phyloP scores from a whole-genome alignment of 1,284 basidiomycete genomes.

The Pholiota adiposa region DNA sequence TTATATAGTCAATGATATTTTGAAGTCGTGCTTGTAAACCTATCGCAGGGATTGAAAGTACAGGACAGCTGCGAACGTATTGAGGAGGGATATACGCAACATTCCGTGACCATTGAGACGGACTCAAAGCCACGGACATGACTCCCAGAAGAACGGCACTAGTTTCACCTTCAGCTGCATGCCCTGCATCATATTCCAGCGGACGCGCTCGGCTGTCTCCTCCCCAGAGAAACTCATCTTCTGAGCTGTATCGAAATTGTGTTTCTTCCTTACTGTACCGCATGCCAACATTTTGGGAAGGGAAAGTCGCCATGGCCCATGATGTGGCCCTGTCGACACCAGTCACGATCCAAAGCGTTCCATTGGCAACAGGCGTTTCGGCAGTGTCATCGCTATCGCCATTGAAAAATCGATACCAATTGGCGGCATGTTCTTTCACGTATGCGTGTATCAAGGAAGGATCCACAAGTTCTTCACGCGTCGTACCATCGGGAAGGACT shows the following conservation, averaged over 20 bases:
- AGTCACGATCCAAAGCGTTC: neutral
- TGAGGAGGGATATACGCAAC: neutral
- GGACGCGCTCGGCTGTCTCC: neutral
- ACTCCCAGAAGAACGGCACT: neutral
- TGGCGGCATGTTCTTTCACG: slow-evolving; percentile 1
- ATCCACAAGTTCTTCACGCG: slow-evolving; percentile 11
- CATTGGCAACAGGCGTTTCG: neutral
- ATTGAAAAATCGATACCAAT: slow-evolving; percentile 8
- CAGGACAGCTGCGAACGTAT: neutral
- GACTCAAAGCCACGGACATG: neutral
- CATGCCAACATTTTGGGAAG: neutral
- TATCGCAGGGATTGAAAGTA: neutral
- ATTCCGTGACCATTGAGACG: neutral
- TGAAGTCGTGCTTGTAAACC: neutral
- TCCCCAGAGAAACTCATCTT: neutral
- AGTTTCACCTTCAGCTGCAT: neutral
- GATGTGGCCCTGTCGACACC: neutral
- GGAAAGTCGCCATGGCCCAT: neutral
- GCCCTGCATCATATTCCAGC: neutral
- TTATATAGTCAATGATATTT: neutral
- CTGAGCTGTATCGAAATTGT: neutral
- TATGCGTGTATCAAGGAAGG: slow-evolving; percentile 3
- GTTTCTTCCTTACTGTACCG: neutral
- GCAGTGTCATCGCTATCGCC: neutral
- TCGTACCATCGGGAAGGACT: too few species aligned